Percentiles rank a stretch among this genome's conserved stretches.
Evolutionary conservation across 176 grass and related monocot genomes (phyloP).

Genomic region (Eremochloa ophiuroides): DNA sequence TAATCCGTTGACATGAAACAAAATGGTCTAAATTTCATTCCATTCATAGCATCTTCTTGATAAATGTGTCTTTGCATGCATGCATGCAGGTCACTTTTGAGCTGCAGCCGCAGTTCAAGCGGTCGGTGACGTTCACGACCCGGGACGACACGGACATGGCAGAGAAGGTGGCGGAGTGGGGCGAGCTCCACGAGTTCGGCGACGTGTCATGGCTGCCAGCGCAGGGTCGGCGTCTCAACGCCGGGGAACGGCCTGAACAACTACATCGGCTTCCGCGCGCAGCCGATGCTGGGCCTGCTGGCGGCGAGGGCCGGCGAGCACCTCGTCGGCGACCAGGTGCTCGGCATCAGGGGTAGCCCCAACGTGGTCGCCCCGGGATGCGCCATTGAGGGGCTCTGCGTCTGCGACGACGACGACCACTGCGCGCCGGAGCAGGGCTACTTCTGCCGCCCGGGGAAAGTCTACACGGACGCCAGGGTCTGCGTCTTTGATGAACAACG

Average conservation of each 20-base stretch:
- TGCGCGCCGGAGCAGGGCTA: constrained; percentile 38
- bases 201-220: not conserved
- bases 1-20: not conserved
- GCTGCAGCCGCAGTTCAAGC: constrained; percentile 20
- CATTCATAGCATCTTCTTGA: too few species aligned
- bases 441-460: constrained; percentile 26
- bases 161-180: not conserved
- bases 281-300: not conserved
- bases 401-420: constrained; percentile 35
- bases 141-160: not conserved
- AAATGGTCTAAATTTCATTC: too few species aligned
- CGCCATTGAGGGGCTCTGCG: constrained; percentile 41
- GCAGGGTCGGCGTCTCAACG: not conserved
- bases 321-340: constrained; percentile 63
- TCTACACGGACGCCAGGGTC: constrained; percentile 36
- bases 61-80: not conserved
- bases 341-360: constrained; percentile 30
- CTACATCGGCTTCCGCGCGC: not conserved
- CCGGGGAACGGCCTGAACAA: not conserved
- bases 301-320: too few species aligned
- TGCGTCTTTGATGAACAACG: not conserved
- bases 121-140: not conserved
- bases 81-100: not conserved
- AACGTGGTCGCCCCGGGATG: not conserved
- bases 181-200: constrained; percentile 15